These are phyloP conservation scores for Pichia sp. DNA, from an alignment of 1,139 yeast species.

Conservation along the genomic window DNA sequence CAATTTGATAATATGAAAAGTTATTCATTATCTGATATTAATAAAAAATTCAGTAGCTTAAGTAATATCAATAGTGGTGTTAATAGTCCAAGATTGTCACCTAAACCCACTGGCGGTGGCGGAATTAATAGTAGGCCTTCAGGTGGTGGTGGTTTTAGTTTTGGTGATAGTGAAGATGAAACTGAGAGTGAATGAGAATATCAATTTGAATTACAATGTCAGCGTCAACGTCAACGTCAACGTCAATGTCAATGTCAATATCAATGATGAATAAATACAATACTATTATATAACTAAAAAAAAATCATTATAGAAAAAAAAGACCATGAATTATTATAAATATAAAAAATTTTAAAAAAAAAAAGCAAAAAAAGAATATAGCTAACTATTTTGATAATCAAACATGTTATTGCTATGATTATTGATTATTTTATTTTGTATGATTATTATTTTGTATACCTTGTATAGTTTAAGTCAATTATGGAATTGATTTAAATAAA, in stretches of 20 bases:
- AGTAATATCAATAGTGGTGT: neutral
- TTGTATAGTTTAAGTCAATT: slow-evolving; percentile 2
- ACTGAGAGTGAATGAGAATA: slow-evolving; percentile 9
- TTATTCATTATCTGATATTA: slow-evolving; percentile 7
- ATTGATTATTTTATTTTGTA: neutral
- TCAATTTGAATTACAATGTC: no score
- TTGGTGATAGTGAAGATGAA: slow-evolving; percentile 9
- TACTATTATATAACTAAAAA: neutral
- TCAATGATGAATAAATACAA: no score
- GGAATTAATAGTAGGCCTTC: neutral
- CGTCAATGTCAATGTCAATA: no score
- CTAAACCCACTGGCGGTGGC: neutral
- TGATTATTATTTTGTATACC: neutral
- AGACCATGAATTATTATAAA: no score
- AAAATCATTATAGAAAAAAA: neutral
- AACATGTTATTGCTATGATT: no score
- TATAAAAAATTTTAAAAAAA: neutral
- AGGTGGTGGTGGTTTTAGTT: slow-evolving; percentile 6
- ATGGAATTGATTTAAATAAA: slow-evolving; percentile 10
- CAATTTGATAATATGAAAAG: slow-evolving; percentile 1
- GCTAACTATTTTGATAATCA: no score
- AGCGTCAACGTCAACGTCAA: no score
- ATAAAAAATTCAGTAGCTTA: slow-evolving; percentile 5
- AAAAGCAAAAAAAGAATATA: neutral
- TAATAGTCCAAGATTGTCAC: neutral